These are phyloP conservation scores for Calonectria hawksworthii DNA, from an alignment of 2,329 filamentous ascomycete genomes.

Conservation along the genomic window DNA sequence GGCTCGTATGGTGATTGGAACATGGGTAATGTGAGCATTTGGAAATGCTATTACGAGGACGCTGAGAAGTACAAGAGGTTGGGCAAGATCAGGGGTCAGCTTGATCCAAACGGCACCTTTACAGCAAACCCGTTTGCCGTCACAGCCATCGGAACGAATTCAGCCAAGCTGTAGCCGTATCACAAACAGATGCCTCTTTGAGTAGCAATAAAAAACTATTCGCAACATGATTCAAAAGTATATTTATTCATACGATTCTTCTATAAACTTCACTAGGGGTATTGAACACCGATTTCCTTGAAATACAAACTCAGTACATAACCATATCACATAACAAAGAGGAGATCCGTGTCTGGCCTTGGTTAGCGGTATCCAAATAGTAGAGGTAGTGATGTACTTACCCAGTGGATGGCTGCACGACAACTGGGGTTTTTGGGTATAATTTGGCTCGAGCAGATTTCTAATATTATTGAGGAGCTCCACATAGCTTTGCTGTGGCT, in stretches of 20 bases:
- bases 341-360: constrained; percentile 70
- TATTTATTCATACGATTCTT: background rate
- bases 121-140: constrained; percentile 53
- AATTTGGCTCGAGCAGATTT: constrained; percentile 87
- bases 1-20: constrained; percentile 55
- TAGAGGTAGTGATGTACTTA: constrained; percentile 61
- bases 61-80: constrained; percentile 52
- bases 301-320: background rate
- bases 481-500: constrained; percentile 95
- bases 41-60: constrained; percentile 53
- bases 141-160: background rate
- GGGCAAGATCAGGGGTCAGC: constrained; percentile 43
- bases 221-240: background rate
- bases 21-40: constrained; percentile 47
- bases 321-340: constrained; percentile 74
- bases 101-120: constrained; percentile 54
- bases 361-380: constrained; percentile 11
- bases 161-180: background rate
- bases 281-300: background rate
- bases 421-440: constrained; percentile 94
- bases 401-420: constrained; percentile 96
- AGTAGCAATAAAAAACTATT: background rate
- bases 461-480: constrained; percentile 95
- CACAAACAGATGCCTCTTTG: background rate
- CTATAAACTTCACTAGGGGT: background rate